Base-by-base conservation (phyloP, 805 yeast species). In the Lachancea cidri region DNA sequence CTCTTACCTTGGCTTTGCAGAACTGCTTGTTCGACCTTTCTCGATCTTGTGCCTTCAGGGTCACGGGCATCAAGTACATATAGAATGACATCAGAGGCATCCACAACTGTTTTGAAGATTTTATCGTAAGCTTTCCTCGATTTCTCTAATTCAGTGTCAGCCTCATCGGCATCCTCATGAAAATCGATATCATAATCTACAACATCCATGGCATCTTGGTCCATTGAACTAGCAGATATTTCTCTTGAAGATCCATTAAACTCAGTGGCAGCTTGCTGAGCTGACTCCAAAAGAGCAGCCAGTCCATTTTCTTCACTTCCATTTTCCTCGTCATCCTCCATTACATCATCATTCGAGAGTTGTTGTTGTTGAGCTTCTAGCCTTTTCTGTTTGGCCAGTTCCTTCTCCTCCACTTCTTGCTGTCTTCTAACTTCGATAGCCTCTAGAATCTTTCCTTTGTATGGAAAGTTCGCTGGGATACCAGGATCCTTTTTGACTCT, bases 11-110 rank as follows among this genome's bases (percentile, higher is more conserved):
- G 84, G 53, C 79, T 76, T 57, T 81, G 83, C 45, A 89, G 67
- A 35, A 93, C 87, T 2, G 94, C 86, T 60, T 86, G 84, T 70
- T 93, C 98, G 32, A 93, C 89, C 59, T 79, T 86, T 60, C 81
- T 79, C 6, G 97, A 88, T 58, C 98, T 79, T 2, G 98, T 91
- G 15, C 87, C 81, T 64, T 86, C 95, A 41, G 98, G 98, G 65
- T 93, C 96, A 65, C 98, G 81, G 1, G 98, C 96, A 66, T 91
- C 98, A 57, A 91, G 69, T n/a, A 91, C 96, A 58, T 93, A 91
- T 42, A 89, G 71, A 15, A 91, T 72, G 41, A 91, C 96, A 61
- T 91, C 98, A 2, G 97, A 72, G 17, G 88, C 83, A 46, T 88
- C 97, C 17, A 93, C 89, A 29, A 93, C 97, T 13, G 88, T 74